These are phyloP conservation scores for Tulasnella sp. DNA, from an alignment of 768 basidiomycete species.

Conservation along the genomic window DNA sequence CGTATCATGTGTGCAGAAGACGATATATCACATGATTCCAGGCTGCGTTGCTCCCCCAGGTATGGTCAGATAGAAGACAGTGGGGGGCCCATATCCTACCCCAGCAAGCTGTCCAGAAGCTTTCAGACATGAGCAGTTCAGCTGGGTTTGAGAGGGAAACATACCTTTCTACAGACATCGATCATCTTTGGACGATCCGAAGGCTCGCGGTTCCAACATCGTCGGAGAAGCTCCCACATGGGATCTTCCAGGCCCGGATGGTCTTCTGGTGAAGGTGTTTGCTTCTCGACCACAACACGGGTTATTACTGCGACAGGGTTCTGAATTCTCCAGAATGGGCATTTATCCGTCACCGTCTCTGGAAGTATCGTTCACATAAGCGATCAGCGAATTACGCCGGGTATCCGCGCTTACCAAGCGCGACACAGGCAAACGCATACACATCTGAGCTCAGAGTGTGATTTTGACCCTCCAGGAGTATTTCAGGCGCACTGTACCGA, in stretches of 20 bases:
- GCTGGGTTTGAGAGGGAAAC: neutral
- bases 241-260: neutral
- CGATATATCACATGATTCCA: too few relatives aligned
- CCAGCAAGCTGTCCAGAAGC: neutral
- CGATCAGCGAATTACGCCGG: neutral
- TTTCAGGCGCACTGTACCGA: slow-evolving; percentile 6
- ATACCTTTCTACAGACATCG: neutral
- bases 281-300: neutral
- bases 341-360: neutral
- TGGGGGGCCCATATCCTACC: neutral
- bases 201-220: neutral
- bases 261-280: neutral
- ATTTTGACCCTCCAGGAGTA: neutral
- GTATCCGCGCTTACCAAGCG: neutral
- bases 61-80: neutral
- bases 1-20: too few relatives aligned
- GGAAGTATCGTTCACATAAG: too few relatives aligned
- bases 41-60: too few relatives aligned
- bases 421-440: neutral
- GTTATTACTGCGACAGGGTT: neutral
- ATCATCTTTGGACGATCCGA: neutral
- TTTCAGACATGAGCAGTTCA: neutral
- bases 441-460: neutral
- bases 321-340: neutral
- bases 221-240: neutral